Evolutionary conservation across 2,329 filamentous ascomycete genomes (phyloP), one percentile per base, ranked within the genome.

Genomic region (Gaeumannomyces tritici): DNA sequence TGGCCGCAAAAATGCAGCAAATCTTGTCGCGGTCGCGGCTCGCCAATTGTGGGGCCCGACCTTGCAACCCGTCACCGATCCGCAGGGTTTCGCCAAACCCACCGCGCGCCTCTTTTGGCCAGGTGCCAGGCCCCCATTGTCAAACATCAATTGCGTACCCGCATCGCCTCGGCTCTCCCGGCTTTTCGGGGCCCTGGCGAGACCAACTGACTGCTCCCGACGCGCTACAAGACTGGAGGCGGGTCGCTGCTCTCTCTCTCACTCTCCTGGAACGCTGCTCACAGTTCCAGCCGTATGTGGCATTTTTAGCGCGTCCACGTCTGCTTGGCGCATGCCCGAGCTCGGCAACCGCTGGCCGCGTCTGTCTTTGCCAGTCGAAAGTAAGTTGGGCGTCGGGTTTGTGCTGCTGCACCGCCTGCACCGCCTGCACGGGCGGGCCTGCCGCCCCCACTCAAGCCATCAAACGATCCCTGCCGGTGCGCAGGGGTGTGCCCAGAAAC

Each of bases 401-500:
- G 42, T 51, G 42, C 42, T 51, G 35, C 35, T 42, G 35, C 35
- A 42, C 35, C 35, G 12, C 35, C 35, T 42, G 42, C 42, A 51
- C 42, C 15, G 42, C 42, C 42, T 51, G 42, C 42, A 33, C 31
- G 31, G 31, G 31, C 42, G 42, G 42, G 42, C 18, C 21, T 58
- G 56, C 56, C 28, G 56, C 56, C 56, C 56, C 56, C 56, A 58
- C 56, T 28, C 27, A 58, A 58, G 27, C 56, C 56, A 58, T 29
- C 29, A n/a, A 51, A 61, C 54, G n/a, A 61, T 35, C 60, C 60
- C 54, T 61, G 60, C 47, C 60, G n/a, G 51, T 61, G 60, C 51
- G 54, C 60, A 61, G 60, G 60, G 60, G 60, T 51, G 42, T n/a
- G 42, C n/a, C 42, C 42, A 9, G 60, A 61, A 54, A 54, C 59